These are phyloP conservation scores for Speleostelium caveatum DNA, from an alignment of 78 protist genomes.

Conservation along the genomic window DNA sequence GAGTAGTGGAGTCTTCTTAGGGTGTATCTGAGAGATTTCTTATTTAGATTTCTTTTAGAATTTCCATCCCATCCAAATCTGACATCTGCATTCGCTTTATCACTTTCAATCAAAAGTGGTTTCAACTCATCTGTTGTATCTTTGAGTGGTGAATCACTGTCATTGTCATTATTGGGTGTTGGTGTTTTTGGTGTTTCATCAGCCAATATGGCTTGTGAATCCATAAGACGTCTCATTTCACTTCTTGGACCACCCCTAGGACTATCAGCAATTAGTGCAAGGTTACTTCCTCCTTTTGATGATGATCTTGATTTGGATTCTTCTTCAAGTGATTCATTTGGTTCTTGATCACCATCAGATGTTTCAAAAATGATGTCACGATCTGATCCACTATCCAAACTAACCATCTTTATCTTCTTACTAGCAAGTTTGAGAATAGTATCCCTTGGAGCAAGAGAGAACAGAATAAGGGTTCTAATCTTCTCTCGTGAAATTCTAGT, in stretches of 20 bases:
- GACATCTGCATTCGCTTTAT: not conserved
- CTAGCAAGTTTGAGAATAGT: conserved; percentile 19
- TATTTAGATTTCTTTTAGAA: conserved; percentile 58
- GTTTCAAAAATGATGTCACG: conserved; percentile 38
- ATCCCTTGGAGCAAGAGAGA: conserved; percentile 68
- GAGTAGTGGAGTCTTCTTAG: conserved; percentile 22
- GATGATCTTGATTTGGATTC: not conserved
- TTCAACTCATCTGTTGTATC: not conserved
- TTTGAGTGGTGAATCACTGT: not conserved
- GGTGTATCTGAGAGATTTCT: conserved; percentile 17
- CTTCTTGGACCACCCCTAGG: not conserved
- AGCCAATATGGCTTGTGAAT: no score
- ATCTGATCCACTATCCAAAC: conserved; percentile 48
- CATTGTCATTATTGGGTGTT: no score
- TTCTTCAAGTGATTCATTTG: not conserved
- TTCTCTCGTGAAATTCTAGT: conserved; percentile 30
- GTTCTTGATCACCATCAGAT: not conserved
- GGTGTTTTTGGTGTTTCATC: no score
- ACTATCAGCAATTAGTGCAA: not conserved
- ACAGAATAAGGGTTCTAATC: conserved; percentile 18
- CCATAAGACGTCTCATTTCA: not conserved
- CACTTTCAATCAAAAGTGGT: not conserved
- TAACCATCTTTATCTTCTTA: conserved; percentile 10
- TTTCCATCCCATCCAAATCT: conserved; percentile 62
- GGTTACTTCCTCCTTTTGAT: not conserved